These are phyloP conservation scores for Neurospora pannonica DNA, from an alignment of 495 filamentous ascomycete species.

Conservation along the genomic window DNA sequence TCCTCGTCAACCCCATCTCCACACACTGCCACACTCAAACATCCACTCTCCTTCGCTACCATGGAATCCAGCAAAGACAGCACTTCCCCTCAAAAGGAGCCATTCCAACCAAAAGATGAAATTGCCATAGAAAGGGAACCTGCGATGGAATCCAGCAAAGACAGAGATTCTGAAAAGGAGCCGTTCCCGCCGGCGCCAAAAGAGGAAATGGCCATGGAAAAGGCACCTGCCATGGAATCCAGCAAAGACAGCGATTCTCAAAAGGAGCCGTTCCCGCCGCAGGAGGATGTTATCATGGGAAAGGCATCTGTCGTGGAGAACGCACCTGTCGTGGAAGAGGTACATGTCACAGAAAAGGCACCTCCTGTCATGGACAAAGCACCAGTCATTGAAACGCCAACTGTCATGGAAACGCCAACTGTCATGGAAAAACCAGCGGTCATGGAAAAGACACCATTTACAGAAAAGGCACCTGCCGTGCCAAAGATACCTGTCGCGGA, in stretches of 20 bases:
- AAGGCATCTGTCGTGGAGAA: background rate
- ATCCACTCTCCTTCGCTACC: background rate
- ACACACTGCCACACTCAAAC: background rate
- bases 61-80: background rate
- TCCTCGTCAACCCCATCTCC: background rate
- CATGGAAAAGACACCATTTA: no score
- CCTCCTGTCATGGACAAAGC: background rate
- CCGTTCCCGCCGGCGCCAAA: background rate
- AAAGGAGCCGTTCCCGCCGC: no score
- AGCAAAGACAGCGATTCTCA: no score
- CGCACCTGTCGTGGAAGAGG: background rate
- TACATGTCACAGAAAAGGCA: no score
- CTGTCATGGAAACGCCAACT: background rate
- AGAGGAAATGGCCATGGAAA: background rate
- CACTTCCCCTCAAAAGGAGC: background rate
- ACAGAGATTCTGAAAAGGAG: background rate
- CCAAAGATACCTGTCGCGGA: background rate
- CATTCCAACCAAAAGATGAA: background rate
- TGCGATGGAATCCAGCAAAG: background rate
- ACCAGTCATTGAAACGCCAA: background rate
- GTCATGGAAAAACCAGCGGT: no score
- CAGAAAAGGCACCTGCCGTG: no score
- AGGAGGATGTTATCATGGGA: background rate
- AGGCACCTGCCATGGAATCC: background rate
- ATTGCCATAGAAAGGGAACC: rapidly evolving